These are phyloP conservation scores for Chloris gayana DNA, from an alignment of 176 grass and related monocot species.

Conservation along the genomic window DNA sequence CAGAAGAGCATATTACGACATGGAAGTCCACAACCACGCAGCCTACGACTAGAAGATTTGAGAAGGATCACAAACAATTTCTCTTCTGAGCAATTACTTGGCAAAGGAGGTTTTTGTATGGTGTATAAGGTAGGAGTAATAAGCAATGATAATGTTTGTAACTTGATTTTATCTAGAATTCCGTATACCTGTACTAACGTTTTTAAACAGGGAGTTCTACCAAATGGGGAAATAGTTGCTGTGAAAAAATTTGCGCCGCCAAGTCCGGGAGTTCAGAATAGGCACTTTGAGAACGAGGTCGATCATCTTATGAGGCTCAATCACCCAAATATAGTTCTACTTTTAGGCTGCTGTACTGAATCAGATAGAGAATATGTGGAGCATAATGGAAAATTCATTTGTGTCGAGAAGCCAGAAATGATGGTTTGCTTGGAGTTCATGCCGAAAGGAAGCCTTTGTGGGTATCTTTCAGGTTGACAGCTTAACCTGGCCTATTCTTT, in stretches of 20 bases:
- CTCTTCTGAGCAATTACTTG: not conserved
- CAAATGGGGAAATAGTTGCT: not conserved
- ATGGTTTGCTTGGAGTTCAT: slow-evolving; percentile 35
- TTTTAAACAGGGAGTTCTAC: not conserved
- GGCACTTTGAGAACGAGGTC: slow-evolving; percentile 29
- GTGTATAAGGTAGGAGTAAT: not conserved
- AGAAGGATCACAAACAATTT: not conserved
- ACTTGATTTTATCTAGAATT: too few relatives aligned
- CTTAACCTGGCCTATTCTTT: too few relatives aligned
- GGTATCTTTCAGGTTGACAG: slow-evolving; percentile 31
- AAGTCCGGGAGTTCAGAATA: not conserved
- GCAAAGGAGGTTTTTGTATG: not conserved
- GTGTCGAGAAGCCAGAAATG: not conserved
- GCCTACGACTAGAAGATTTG: not conserved
- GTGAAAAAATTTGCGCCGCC: not conserved
- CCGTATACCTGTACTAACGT: too few relatives aligned
- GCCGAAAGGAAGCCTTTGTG: slow-evolving; percentile 25
- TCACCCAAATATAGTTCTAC: not conserved
- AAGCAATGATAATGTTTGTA: too few relatives aligned
- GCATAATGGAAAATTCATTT: not conserved
- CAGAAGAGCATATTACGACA: not conserved
- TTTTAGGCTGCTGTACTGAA: slow-evolving; percentile 24
- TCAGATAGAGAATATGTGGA: not conserved
- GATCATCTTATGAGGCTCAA: not conserved
- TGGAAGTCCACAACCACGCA: not conserved